phyloP scores from a whole-genome alignment of 495 filamentous ascomycete species.

The Trichoderma virens region DNA sequence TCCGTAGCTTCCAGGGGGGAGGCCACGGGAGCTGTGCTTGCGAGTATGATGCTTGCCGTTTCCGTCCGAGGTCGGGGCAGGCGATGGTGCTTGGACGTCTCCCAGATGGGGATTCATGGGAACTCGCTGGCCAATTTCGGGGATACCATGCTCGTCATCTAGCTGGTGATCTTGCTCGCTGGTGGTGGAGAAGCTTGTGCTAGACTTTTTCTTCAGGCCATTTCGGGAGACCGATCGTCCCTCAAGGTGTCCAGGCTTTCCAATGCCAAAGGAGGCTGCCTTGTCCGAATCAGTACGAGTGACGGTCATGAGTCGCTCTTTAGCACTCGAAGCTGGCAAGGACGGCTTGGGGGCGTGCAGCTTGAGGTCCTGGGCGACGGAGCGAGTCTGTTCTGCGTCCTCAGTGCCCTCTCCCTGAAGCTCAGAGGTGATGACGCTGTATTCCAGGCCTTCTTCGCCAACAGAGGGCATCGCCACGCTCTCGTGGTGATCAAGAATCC shows the following conservation, averaged over 20 bases:
- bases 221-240: constrained; percentile 17
- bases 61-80: constrained; percentile 53
- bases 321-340: constrained; percentile 66
- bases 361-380: constrained; percentile 71
- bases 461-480: constrained; percentile 77
- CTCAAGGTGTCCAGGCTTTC: constrained; percentile 48
- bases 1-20: constrained; percentile 74
- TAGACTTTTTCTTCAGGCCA: constrained; percentile 56
- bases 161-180: constrained; percentile 31
- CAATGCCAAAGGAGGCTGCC: constrained; percentile 75
- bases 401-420: not conserved
- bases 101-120: constrained; percentile 93
- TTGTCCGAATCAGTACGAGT: constrained; percentile 83
- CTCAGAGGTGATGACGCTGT: constrained; percentile 47
- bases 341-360: constrained; percentile 89
- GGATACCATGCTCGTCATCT: constrained; percentile 76
- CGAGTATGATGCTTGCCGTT: constrained; percentile 60
- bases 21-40: constrained; percentile 36
- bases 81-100: constrained; percentile 93
- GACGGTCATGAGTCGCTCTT: constrained; percentile 68
- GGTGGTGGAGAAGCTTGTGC: constrained; percentile 44
- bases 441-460: constrained; percentile 86
- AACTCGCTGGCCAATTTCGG: constrained; percentile 80
- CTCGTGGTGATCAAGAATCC: constrained; percentile 52
- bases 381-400: constrained; percentile 41